Base-by-base conservation (phyloP, 2,329 filamentous ascomycete species). In the Coniochaeta prunicola region DNA sequence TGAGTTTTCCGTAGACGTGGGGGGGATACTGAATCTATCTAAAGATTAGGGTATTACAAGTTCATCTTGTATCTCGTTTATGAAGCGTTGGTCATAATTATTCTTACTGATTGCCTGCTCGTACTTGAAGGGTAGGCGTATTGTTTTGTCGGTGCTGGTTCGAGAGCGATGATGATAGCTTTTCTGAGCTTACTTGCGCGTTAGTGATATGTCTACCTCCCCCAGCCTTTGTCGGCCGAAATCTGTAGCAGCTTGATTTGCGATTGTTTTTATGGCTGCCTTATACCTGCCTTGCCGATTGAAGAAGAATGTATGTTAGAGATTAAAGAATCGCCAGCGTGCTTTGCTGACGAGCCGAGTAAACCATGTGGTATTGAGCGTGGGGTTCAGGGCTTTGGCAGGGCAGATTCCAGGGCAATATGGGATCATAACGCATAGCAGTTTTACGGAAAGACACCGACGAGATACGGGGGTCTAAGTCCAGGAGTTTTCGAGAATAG, bases 21-120 rank as follows among this genome's bases (percentile, higher is more conserved):
- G n/a, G n/a, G n/a, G n/a, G n/a, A n/a, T n/a, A n/a, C n/a, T n/a
- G n/a, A n/a, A n/a, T n/a, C n/a, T n/a, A n/a, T n/a, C n/a, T n/a
- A n/a, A n/a, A n/a, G n/a, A n/a, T n/a, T n/a, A n/a, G n/a, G n/a
- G n/a, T n/a, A n/a, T 50, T 50, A 50, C 45, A 50, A 50, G 45
- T 26, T 50, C 45, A 50, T 50, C 45, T 50, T 50, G 45, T 50
- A 26, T 50, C 12, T 50, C 45, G 45, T 50, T 50, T 21, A 50
- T 50, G 45, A 50, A 50, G 45, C 45, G 45, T 50, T 50, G 45
- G 45, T 28, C 45, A 50, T 50, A 21, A 50, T 50, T 21, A 50
- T 6, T 26, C 45, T 50, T 50, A 50, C 45, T 50, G 45, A 50
- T 50, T 50, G 45, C 45, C 45, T 48, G 42, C 42, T 48, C 42